Percentiles rank a stretch among this genome's conserved stretches.
phyloP scores from a whole-genome alignment of 805 yeast species.

The Candida morakotiae region DNA sequence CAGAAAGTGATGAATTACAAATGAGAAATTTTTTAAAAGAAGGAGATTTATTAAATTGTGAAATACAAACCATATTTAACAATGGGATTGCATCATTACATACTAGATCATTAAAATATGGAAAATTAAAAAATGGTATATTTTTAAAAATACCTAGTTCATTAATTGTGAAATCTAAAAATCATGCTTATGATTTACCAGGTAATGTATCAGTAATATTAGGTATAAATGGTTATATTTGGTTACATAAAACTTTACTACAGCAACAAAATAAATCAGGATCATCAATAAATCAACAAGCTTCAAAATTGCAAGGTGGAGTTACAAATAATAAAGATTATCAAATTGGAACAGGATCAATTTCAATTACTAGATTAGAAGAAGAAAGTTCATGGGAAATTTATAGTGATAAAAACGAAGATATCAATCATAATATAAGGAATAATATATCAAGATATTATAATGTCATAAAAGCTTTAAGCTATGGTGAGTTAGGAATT shows the following conservation, averaged over 20 bases:
- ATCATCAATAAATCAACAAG: conserved; percentile 9
- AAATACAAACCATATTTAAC: conserved; percentile 82
- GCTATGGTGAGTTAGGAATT: conserved; percentile 82
- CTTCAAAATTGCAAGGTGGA: conserved; percentile 13
- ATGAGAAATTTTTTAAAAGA: conserved; percentile 94
- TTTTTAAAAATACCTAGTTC: conserved; percentile 80
- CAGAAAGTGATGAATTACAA: conserved; percentile 92
- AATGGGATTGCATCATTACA: conserved; percentile 94
- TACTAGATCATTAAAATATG: conserved; percentile 92
- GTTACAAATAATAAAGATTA: conserved; percentile 28
- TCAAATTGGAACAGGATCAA: conserved; percentile 23
- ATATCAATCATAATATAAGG: conserved; percentile 57
- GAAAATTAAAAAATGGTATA: conserved; percentile 88
- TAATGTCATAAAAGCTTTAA: conserved; percentile 77
- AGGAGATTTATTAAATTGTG: conserved; percentile 94
- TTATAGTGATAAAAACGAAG: conserved; percentile 83
- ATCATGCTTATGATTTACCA: conserved; percentile 84
- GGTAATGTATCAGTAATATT: conserved; percentile 89
- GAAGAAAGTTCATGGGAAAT: conserved; percentile 95
- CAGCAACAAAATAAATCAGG: background rate
- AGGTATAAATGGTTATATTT: conserved; percentile 92
- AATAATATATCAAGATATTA: conserved; percentile 79
- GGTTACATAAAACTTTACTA: conserved; percentile 72
- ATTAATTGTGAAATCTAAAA: conserved; percentile 76
- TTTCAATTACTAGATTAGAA: conserved; percentile 74